Base-by-base conservation (phyloP, 768 basidiomycete species). In the Kwoniella heveanensis region DNA sequence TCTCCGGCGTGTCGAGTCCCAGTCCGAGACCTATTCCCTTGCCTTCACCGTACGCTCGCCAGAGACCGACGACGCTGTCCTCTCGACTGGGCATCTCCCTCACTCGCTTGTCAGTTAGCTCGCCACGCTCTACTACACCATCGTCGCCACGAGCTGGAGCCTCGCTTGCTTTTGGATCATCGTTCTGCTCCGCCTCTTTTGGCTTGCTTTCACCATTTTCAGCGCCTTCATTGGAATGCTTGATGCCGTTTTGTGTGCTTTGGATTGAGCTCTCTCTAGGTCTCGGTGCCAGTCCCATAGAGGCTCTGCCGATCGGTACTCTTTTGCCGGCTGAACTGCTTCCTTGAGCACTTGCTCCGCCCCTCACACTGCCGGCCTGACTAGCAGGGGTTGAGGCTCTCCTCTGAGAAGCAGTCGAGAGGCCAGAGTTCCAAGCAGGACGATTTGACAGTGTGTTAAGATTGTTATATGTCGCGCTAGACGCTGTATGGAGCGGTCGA, bases 351-450 rank as follows among this genome's bases (percentile, higher is more conserved):
- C 36, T 39, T 1, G 21, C 7, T 12, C 29, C n/a, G 15, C 30
- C 48, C 10, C 57, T 44, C 2, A 49, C 30, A 25, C 47, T 49
- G 3, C 58, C 58, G 25, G 50, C 50, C 27, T 60, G 58, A 13
- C 50, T 48, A 25, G 53, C 30, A 55, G 60, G 60, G 10, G 60
- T 62, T 2, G 60, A 62, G 7, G 60, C 54, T 21, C 60, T 19
- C 25, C 51, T 61, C 6, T 32, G 36, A 15, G 21, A 9, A 54
- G 49, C 44, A 24, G 25, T 15, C 12, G 49, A 54, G 15, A 56
- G 48, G 46, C 62, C 62, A 12, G 62, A 50, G 29, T 64, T 64
- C 62, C 62, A 64, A 26, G 62, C 62, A 51, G 62, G 62, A 37
- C 62, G 48, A 57, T 54, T 60, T 10, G 32, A n/a, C 32, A 37